Evolutionary conservation across 2,329 filamentous ascomycete species (phyloP), one percentile per base, ranked within the genome.

Genomic region (Daldinia sp.): DNA sequence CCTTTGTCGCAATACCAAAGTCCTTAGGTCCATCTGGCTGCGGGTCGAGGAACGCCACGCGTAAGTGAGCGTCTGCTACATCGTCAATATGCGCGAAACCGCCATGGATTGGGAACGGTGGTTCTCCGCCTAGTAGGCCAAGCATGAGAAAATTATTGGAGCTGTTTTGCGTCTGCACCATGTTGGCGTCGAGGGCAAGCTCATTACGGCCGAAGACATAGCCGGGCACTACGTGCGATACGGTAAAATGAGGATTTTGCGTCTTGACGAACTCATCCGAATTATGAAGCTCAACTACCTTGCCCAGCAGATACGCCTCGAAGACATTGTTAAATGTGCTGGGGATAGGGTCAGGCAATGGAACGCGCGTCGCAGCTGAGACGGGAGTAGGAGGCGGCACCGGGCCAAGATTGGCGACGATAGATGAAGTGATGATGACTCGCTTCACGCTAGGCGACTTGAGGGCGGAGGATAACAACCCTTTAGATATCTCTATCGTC

Each of bases 161-260:
- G 67, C 74, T 77, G 60, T 76, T 76, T n/a, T 70, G 64, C 4
- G 67, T 33, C 18, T 60, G 68, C 72, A 76, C 75, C 68, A 70
- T 72, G 0, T 9, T 51, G 18, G 74, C 54, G 55, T 75, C 67
- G 23, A 73, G 74, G 7, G 59, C 68, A 0, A 75, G 69, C 67
- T 76, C 75, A 48, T 78, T 76, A 37, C 75, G 71, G 1, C 75
- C 75, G 54, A 77, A 77, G 6, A 74, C 65, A 56, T 73, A 76
- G 4, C 75, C 75, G 6, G 75, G 76, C 0, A 74, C n/a, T 2
- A 78, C 69, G 18, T 76, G 69, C 1, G 72, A 72, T 41, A 78
- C 41, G 18, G 67, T 70, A 48, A 78, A 78, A 13, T 73, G 73
- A 1, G 74, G 74, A 1, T 69, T 60, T 1, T 55, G 57, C n/a